Evolutionary conservation across 2,329 filamentous ascomycete genomes (phyloP).

Genomic region (Apiospora malaysiana): DNA sequence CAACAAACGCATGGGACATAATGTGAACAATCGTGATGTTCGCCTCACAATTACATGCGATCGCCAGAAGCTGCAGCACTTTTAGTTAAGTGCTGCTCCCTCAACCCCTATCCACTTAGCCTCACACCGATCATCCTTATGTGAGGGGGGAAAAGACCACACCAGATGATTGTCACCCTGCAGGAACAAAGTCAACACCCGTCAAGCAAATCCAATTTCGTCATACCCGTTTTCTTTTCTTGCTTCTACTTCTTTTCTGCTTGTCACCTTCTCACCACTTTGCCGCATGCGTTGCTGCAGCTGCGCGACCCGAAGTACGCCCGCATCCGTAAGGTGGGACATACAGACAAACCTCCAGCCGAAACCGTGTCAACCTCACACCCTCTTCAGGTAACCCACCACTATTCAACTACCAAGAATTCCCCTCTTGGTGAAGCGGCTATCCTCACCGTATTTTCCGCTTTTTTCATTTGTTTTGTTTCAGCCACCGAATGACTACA

Average conservation of each 20-base stretch:
- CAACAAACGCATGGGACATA: not conserved
- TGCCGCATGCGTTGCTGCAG: not conserved
- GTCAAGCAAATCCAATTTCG: not conserved
- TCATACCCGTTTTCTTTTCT: not conserved
- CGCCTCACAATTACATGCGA: not conserved
- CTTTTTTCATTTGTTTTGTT: not conserved
- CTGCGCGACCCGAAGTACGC: conserved; percentile 16
- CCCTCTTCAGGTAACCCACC: not conserved
- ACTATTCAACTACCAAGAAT: not conserved
- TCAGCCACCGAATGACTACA: not conserved
- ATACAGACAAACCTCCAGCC: not conserved
- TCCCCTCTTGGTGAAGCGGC: not conserved
- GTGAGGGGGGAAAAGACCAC: not conserved
- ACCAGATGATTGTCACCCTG: conserved; percentile 6
- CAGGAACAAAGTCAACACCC: conserved; percentile 2
- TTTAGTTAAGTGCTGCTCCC: not conserved
- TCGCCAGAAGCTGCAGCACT: not conserved
- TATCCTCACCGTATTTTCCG: not conserved
- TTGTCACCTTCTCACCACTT: not conserved
- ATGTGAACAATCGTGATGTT: not conserved
- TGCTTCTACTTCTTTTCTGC: not conserved
- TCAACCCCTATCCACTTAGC: not conserved
- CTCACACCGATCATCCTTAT: not conserved
- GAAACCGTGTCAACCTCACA: not conserved
- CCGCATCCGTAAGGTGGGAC: conserved; percentile 3